These are phyloP conservation scores for Tricholoma hemisulphureum DNA, from an alignment of 768 basidiomycete genomes.

Conservation along the genomic window DNA sequence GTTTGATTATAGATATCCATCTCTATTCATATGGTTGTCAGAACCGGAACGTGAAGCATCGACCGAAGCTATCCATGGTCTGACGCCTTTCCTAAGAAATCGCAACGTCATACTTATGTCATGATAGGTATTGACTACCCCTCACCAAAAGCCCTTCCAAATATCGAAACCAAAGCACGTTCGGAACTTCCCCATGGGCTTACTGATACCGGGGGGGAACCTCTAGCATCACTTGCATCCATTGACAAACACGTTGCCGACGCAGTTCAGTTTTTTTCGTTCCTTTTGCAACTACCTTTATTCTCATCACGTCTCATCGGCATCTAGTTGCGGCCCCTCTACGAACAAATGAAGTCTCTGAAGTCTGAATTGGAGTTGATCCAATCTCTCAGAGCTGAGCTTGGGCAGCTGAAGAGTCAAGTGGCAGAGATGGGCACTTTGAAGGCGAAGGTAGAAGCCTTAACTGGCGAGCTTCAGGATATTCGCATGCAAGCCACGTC, in stretches of 20 bases:
- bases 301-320: conserved; percentile 2
- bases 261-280: conserved; percentile 25
- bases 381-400: conserved; percentile 32
- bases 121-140: neutral
- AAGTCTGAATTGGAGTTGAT: conserved; percentile 44
- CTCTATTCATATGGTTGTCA: neutral
- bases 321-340: conserved; percentile 48
- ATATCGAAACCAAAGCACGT: neutral
- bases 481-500: conserved; percentile 25
- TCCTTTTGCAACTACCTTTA: neutral
- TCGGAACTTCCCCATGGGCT: neutral
- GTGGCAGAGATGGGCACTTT: conserved; percentile 32
- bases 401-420: conserved; percentile 32
- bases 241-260: conserved; percentile 32
- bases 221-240: conserved; percentile 19
- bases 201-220: conserved; percentile 5
- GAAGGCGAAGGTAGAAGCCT: conserved; percentile 36
- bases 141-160: neutral
- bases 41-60: conserved; percentile 17
- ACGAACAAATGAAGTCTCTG: conserved; percentile 47
- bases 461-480: conserved; percentile 31
- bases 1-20: neutral
- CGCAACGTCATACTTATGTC: neutral
- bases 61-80: neutral
- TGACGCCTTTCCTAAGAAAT: neutral